Evolutionary conservation across 2,329 filamentous ascomycete genomes (phyloP).

Genomic region (Dactylellina parvicollis): DNA sequence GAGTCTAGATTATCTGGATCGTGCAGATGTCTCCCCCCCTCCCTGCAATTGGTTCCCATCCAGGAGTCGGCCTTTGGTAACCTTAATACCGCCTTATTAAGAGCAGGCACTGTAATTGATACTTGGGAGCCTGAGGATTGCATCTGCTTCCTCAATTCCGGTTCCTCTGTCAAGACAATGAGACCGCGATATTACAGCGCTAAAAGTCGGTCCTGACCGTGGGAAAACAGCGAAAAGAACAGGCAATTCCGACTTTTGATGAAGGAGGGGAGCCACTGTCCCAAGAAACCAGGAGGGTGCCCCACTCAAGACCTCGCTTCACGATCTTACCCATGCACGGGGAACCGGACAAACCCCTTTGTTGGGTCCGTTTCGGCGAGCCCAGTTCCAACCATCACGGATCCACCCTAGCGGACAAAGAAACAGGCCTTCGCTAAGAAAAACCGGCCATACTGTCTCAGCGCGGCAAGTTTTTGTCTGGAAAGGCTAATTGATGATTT

Average conservation of each 20-base stretch:
- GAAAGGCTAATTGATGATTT: conserved; percentile 5
- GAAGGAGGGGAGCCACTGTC: conserved; percentile 47
- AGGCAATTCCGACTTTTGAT: conserved; percentile 38
- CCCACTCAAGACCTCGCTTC: conserved; percentile 45
- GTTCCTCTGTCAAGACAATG: background rate
- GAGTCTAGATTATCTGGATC: conserved; percentile 30
- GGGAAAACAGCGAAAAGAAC: conserved; percentile 10
- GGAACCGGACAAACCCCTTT: conserved; percentile 54
- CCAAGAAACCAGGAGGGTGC: conserved; percentile 45
- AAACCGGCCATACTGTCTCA: conserved; percentile 32
- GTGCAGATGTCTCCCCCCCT: conserved; percentile 1
- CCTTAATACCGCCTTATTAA: conserved; percentile 6
- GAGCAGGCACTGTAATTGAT: conserved; percentile 14
- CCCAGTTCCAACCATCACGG: conserved; percentile 6
- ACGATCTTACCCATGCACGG: conserved; percentile 39
- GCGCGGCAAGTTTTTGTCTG: conserved; percentile 20
- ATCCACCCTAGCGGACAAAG: conserved; percentile 7
- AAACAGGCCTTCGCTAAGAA: conserved; percentile 35
- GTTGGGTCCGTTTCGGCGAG: conserved; percentile 50
- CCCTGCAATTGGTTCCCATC: background rate
- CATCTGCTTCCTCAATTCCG: conserved; percentile 41
- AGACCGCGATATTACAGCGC: conserved; percentile 27
- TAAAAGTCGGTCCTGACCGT: conserved; percentile 17
- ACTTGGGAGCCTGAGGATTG: conserved; percentile 20
- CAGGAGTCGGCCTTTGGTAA: conserved; percentile 26